Evolutionary conservation across 2,329 filamentous ascomycete genomes (phyloP), one percentile per base, ranked within the genome.

Genomic region (Colletotrichum salicis): DNA sequence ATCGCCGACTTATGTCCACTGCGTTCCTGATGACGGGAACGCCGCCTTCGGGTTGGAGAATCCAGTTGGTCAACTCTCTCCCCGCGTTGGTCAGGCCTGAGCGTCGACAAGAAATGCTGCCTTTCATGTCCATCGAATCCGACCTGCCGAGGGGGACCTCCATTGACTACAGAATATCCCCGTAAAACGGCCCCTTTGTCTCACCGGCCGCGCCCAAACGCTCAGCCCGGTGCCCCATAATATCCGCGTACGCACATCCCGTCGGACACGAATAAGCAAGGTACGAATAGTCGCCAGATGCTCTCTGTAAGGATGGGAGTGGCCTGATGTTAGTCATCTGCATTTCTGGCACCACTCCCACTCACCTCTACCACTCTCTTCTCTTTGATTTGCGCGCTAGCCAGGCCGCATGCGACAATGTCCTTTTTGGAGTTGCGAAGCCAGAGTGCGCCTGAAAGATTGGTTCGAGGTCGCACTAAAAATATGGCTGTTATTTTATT

Each of bases 1-100:
- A 37, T 69, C 60, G 59, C 60, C 65, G 70, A 64, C 59, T 27
- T 64, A 60, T 51, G 60, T 59, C 65, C 59, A 57, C 41, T n/a
- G 41, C 15, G 22, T 31, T 58, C 10, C 54, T n/a, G 24, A 57
- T 59, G 54, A 64, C 54, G 27, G 24, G 33, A 2, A 51, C 41
- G 27, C 12, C n/a, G 11, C 37, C 12, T 41, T 65, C 41, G 60
- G 37, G n/a, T 41, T 52, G 13, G 10, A 29, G 51, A 12, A 35
- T 12, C 33, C 33, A 35, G 33, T 3, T 11, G 19, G 15, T 22
- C 41, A 48, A 11, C 41, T 22, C 6, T 41, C 31, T 33, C 41
- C 19, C 41, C 41, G 41, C 19, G 19, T 22, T 48, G 15, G 41
- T 48, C 41, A 19, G 41, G 41, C 41, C 41, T 48, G 19, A 48